phyloP scores from a whole-genome alignment of 768 basidiomycete species.

The Hydnum rufescens region DNA sequence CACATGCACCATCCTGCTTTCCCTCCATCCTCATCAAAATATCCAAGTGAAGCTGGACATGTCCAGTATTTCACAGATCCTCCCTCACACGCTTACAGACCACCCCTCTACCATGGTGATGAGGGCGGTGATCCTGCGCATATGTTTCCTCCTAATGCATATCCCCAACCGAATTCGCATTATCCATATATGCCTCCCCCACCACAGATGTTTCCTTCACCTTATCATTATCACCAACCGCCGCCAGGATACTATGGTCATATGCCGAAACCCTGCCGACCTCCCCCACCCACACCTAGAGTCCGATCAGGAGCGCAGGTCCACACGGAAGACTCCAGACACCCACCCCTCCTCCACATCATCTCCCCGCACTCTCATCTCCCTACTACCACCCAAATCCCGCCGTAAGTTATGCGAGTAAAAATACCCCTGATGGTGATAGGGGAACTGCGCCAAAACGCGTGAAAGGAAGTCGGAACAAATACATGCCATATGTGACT shows the following conservation, averaged over 20 bases:
- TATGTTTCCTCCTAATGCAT: background rate
- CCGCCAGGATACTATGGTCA: conserved; percentile 25
- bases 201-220: background rate
- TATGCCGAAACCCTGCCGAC: conserved; percentile 44
- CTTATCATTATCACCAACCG: background rate
- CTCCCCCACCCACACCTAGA: conserved; percentile 2
- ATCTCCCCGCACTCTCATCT: conserved; percentile 15
- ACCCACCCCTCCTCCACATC: background rate
- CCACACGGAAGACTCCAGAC: background rate
- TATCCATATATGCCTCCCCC: background rate
- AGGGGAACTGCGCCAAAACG: too few species aligned
- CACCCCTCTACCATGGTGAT: background rate
- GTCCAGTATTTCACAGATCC: background rate
- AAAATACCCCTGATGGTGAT: too few species aligned
- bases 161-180: background rate
- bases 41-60: background rate
- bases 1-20: background rate
- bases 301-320: too few species aligned
- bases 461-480: too few species aligned
- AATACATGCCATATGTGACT: too few species aligned
- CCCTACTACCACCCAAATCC: background rate
- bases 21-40: background rate
- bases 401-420: too few species aligned
- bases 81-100: background rate
- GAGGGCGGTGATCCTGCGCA: too few species aligned